These are phyloP conservation scores for Diplodia seriata DNA, from an alignment of 2,329 filamentous ascomycete genomes.

Conservation along the genomic window DNA sequence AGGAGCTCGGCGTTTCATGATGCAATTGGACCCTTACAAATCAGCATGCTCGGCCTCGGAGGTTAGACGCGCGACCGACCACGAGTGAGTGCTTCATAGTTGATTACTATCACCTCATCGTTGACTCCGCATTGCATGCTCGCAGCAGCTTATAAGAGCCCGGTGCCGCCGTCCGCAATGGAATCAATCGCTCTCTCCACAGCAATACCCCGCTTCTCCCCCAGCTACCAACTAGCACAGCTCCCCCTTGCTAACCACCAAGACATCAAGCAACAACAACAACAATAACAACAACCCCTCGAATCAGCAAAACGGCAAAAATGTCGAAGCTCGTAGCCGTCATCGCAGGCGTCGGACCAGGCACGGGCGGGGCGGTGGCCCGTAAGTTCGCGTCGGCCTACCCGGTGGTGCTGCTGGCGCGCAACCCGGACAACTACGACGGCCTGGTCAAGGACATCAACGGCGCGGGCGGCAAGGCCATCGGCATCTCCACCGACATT, in stretches of 20 bases:
- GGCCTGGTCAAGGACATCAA: slow-evolving; percentile 74
- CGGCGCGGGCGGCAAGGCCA: slow-evolving; percentile 68
- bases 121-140: slow-evolving; percentile 8
- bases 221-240: too few species aligned
- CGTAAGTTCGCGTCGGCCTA: slow-evolving; percentile 69
- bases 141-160: not conserved
- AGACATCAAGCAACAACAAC: not conserved
- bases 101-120: slow-evolving; percentile 26
- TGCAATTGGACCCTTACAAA: slow-evolving; percentile 31
- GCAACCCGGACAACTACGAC: slow-evolving; percentile 69
- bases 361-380: slow-evolving; percentile 69
- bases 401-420: slow-evolving; percentile 76
- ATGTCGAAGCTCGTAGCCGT: slow-evolving; percentile 64
- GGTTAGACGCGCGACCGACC: slow-evolving; percentile 9
- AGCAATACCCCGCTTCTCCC: not conserved
- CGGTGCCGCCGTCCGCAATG: slow-evolving; percentile 2
- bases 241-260: not conserved
- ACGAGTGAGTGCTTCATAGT: slow-evolving; percentile 4
- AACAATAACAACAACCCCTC: too few species aligned
- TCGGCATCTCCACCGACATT: slow-evolving; percentile 73
- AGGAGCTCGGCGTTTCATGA: slow-evolving; percentile 19
- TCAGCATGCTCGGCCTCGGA: slow-evolving; percentile 28
- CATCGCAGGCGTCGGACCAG: slow-evolving; percentile 74
- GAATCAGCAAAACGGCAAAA: not conserved
- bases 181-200: not conserved